Evolutionary conservation across 2,329 filamentous ascomycete species (phyloP).

Genomic region (Epichloe brachyelytri): DNA sequence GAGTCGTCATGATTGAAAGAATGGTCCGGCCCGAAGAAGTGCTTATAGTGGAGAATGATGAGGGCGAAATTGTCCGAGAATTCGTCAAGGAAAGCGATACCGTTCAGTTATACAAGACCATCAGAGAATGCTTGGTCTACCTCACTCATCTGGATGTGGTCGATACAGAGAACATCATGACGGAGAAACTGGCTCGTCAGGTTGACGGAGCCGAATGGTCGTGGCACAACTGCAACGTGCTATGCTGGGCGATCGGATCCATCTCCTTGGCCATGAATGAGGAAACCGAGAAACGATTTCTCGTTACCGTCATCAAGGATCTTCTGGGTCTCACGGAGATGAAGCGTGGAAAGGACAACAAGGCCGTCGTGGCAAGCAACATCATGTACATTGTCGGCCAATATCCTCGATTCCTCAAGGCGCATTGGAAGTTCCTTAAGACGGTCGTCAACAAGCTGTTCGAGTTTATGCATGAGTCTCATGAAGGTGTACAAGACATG

Average conservation of each 20-base stretch:
- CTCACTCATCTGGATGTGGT: slow-evolving; percentile 94
- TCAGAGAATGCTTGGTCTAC: slow-evolving; percentile 91
- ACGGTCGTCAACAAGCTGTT: slow-evolving; percentile 99
- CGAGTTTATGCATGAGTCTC: slow-evolving; percentile 99
- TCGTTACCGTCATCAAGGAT: slow-evolving; percentile 98
- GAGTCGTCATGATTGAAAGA: slow-evolving; percentile 98
- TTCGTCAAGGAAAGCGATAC: slow-evolving; percentile 99
- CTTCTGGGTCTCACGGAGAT: slow-evolving; percentile 93
- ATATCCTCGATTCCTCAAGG: slow-evolving; percentile 95
- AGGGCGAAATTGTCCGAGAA: slow-evolving; percentile 96
- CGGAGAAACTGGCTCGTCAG: slow-evolving; percentile 89
- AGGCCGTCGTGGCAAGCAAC: slow-evolving; percentile 95
- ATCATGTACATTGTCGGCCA: slow-evolving; percentile 99
- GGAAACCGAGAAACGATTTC: slow-evolving; percentile 95
- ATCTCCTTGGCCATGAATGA: slow-evolving; percentile 99
- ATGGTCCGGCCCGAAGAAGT: slow-evolving; percentile 99
- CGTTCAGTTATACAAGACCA: slow-evolving; percentile 98
- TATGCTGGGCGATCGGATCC: slow-evolving; percentile 98
- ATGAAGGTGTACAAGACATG: slow-evolving; percentile 99
- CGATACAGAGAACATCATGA: slow-evolving; percentile 98
- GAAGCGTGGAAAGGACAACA: slow-evolving; percentile 99
- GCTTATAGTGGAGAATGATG: slow-evolving; percentile 97
- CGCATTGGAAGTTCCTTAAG: slow-evolving; percentile 99
- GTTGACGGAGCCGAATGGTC: slow-evolving; percentile 96
- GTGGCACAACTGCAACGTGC: slow-evolving; percentile 98